Conservation (phyloP, 2,329 filamentous ascomycete genomes). For the Penicillium rolfsii region DNA sequence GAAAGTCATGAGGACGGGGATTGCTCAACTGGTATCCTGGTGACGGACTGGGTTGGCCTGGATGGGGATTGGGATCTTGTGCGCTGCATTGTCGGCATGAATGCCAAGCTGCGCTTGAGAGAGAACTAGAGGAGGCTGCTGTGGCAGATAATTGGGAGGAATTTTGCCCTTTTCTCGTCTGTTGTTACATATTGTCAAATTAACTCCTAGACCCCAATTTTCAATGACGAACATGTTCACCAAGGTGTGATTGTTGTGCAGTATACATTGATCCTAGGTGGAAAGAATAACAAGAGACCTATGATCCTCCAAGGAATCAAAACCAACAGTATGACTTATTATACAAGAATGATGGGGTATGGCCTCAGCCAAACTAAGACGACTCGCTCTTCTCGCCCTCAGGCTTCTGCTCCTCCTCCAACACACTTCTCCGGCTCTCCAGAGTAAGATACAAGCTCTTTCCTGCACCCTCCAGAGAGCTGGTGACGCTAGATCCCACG, state of each 20-base stretch:
- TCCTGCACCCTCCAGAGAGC: constrained; percentile 75
- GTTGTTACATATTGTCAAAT: neutral
- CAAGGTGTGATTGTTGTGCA: constrained; percentile 22
- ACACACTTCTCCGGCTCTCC: constrained; percentile 76
- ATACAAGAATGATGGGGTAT: constrained; percentile 37
- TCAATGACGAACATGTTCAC: constrained; percentile 6
- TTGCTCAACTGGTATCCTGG: constrained; percentile 81
- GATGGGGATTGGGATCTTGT: constrained; percentile 90
- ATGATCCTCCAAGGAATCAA: constrained; percentile 23
- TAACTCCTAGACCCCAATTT: neutral
- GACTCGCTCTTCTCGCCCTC: constrained; percentile 41
- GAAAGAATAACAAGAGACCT: constrained; percentile 21
- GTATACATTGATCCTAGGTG: constrained; percentile 29
- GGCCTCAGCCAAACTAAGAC: constrained; percentile 26
- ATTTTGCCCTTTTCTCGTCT: neutral
- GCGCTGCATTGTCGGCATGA: constrained; percentile 87
- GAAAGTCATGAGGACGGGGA: constrained; percentile 63
- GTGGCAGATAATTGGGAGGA: neutral
- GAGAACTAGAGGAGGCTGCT: constrained; percentile 22
- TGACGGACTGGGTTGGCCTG: constrained; percentile 90
- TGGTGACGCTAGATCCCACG: constrained; percentile 75
- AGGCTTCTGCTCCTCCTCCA: constrained; percentile 70
- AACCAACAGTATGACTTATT: constrained; percentile 39
- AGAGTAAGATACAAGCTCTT: constrained; percentile 86
- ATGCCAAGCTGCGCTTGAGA: constrained; percentile 61